Evolutionary conservation across 2,329 filamentous ascomycete species (phyloP).

Genomic region (Colletotrichum sp.): DNA sequence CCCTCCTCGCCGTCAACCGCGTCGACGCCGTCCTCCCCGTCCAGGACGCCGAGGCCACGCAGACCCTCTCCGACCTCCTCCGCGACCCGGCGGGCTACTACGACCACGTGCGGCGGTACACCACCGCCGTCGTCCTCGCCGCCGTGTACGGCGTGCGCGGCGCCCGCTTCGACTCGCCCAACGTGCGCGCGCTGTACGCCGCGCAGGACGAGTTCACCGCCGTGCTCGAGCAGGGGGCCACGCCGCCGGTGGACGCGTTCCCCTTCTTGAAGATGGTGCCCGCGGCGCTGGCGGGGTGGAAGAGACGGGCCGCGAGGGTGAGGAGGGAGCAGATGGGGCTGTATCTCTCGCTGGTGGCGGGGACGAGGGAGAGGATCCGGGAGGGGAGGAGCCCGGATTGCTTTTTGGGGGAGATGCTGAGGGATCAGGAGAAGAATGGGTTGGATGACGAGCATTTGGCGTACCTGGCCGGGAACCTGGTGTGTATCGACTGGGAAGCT

Average conservation of each 20-base stretch:
- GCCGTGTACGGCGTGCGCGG: constrained; percentile 13
- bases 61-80: neutral
- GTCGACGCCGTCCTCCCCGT: neutral
- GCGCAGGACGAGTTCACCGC: constrained; percentile 26
- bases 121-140: neutral
- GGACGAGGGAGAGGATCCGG: neutral
- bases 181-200: constrained; percentile 23
- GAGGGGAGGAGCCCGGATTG: neutral
- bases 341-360: neutral
- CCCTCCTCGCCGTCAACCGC: neutral
- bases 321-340: neutral
- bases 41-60: neutral
- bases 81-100: neutral
- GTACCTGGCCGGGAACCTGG: constrained; percentile 17
- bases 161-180: constrained; percentile 8
- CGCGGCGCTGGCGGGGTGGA: neutral
- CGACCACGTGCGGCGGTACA: neutral
- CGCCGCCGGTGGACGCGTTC: constrained; percentile 29
- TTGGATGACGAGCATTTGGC: constrained; percentile 24
- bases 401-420: neutral
- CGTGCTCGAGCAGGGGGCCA: constrained; percentile 28
- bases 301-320: neutral
- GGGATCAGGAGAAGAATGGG: constrained; percentile 8
- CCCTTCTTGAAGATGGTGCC: constrained; percentile 19
- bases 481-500: too few relatives aligned